Percentiles rank a stretch among this genome's conserved stretches.
Conservation (phyloP, 1,284 basidiomycete genomes). For the Fomes fomentarius region DNA sequence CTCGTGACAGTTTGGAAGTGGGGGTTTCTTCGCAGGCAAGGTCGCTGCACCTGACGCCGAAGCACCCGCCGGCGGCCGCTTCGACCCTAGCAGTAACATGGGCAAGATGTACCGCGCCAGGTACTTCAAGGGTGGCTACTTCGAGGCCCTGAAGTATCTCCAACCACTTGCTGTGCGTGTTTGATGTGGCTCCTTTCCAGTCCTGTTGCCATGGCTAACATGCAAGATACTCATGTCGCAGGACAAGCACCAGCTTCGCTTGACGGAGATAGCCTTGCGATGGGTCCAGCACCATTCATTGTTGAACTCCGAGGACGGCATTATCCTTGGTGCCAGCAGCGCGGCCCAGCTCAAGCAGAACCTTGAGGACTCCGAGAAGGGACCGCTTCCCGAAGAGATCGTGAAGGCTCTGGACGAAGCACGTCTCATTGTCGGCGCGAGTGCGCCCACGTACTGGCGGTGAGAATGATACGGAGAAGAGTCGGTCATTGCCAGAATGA, state of each 20-base stretch:
- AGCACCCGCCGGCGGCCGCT: slow-evolving; percentile 37
- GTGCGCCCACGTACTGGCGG: slow-evolving; percentile 54
- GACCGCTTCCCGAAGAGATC: slow-evolving; percentile 53
- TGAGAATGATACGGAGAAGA: slow-evolving; percentile 23
- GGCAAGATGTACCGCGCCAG: slow-evolving; percentile 45
- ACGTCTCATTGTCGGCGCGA: slow-evolving; percentile 45
- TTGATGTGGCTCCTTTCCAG: too few relatives aligned
- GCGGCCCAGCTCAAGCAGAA: slow-evolving; percentile 42
- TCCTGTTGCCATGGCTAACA: too few relatives aligned
- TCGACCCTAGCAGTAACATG: slow-evolving; percentile 35
- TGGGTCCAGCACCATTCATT: slow-evolving; percentile 51
- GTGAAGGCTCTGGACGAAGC: slow-evolving; percentile 55
- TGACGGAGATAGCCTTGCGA: slow-evolving; percentile 48
- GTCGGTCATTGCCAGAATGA: too few relatives aligned
- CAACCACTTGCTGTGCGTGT: slow-evolving; percentile 39
- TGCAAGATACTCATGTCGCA: slow-evolving; percentile 24
- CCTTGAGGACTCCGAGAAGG: slow-evolving; percentile 45
- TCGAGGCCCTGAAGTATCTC: slow-evolving; percentile 47
- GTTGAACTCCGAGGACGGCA: slow-evolving; percentile 42
- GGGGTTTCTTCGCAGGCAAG: slow-evolving; percentile 52
- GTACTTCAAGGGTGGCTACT: slow-evolving; percentile 49
- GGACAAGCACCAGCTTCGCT: slow-evolving; percentile 43
- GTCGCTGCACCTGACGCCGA: slow-evolving; percentile 37
- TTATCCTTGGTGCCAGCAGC: slow-evolving; percentile 45
- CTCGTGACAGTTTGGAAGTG: slow-evolving; percentile 23